A percentile compares a stretch with the other conserved stretches of the same genome.
Conservation (phyloP, 768 basidiomycete genomes). For the Russula abietina region DNA sequence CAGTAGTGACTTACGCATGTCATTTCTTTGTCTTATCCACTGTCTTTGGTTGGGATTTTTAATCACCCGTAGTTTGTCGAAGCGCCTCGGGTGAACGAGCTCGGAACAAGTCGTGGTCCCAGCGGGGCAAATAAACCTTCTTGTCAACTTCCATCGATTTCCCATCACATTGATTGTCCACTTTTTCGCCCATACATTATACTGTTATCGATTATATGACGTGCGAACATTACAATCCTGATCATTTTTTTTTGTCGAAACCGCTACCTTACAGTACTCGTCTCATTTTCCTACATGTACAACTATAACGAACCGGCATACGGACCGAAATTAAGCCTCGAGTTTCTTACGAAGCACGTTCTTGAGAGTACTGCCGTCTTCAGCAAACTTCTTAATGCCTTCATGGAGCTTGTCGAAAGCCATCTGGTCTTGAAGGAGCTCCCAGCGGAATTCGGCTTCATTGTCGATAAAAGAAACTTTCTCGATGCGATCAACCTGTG, state of each 20-base stretch:
- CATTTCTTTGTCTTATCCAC: too few relatives aligned
- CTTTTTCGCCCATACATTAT: too few relatives aligned
- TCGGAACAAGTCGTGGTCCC: neutral
- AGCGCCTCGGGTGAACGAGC: neutral
- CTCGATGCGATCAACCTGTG: conserved; percentile 52
- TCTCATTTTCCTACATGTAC: neutral
- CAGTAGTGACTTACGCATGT: too few relatives aligned
- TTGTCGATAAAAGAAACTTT: conserved; percentile 87
- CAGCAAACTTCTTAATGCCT: conserved; percentile 97
- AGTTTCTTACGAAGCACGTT: conserved; percentile 66
- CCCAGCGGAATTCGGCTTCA: conserved; percentile 95
- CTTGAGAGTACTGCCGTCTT: conserved; percentile 90
- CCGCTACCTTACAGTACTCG: neutral
- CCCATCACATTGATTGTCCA: too few relatives aligned
- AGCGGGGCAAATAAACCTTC: too few relatives aligned
- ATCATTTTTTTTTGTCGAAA: neutral
- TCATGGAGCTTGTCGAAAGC: conserved; percentile 99
- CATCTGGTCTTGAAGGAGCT: conserved; percentile 88
- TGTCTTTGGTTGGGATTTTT: too few relatives aligned
- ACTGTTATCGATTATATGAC: too few relatives aligned
- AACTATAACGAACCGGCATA: neutral
- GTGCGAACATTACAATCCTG: neutral
- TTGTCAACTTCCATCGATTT: too few relatives aligned
- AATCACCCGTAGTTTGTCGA: neutral
- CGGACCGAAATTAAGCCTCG: conserved; percentile 33